Evolutionary conservation across 2,329 filamentous ascomycete genomes (phyloP).

Genomic region (Colletotrichum paranaense): DNA sequence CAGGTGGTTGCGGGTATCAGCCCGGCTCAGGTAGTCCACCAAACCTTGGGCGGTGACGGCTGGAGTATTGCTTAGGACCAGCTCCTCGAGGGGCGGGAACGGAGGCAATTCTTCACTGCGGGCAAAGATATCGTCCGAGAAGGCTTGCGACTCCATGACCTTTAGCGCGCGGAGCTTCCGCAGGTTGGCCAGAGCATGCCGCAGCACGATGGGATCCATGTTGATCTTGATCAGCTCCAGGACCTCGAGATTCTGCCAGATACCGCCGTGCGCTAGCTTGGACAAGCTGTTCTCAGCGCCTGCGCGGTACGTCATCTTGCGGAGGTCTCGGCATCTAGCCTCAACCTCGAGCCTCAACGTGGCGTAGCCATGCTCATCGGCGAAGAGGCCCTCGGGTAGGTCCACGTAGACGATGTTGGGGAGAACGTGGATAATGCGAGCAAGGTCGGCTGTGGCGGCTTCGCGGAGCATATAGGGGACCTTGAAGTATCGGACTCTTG

Average conservation of each 20-base stretch:
- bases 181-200: slow-evolving; percentile 77
- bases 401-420: slow-evolving; percentile 91
- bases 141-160: slow-evolving; percentile 73
- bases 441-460: slow-evolving; percentile 84
- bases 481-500: slow-evolving; percentile 82
- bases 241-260: slow-evolving; percentile 79
- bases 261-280: slow-evolving; percentile 70
- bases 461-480: slow-evolving; percentile 96
- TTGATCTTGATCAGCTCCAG: slow-evolving; percentile 76
- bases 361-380: slow-evolving; percentile 80
- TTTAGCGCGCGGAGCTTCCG: slow-evolving; percentile 78
- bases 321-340: slow-evolving; percentile 82
- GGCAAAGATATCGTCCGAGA: slow-evolving; percentile 83
- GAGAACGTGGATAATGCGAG: slow-evolving; percentile 85
- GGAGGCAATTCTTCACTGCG: slow-evolving; percentile 73
- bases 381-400: slow-evolving; percentile 87
- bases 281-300: slow-evolving; percentile 85
- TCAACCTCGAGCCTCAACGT: slow-evolving; percentile 87
- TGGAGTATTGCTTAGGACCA: slow-evolving; percentile 78
- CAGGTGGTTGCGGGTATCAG: slow-evolving; percentile 69
- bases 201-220: slow-evolving; percentile 76
- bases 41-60: slow-evolving; percentile 79
- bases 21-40: slow-evolving; percentile 72
- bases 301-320: slow-evolving; percentile 87
- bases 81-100: slow-evolving; percentile 79